Percentiles rank a stretch among this genome's conserved stretches.
These are phyloP conservation scores for Daldinia grandis DNA, from an alignment of 495 filamentous ascomycete genomes.

Conservation along the genomic window DNA sequence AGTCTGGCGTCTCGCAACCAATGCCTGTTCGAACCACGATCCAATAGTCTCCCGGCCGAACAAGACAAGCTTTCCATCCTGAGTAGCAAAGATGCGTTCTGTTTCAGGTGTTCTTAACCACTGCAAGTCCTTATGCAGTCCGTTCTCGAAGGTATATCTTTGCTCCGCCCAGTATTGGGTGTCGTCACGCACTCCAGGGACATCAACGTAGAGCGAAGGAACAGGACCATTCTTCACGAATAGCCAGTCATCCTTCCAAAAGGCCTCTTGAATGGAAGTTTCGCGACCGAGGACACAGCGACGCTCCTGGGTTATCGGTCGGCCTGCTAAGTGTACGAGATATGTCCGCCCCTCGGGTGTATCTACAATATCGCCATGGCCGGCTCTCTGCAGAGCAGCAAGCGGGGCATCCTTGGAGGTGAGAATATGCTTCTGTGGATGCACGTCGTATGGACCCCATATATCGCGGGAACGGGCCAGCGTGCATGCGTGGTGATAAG, in stretches of 20 bases:
- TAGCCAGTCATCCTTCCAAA: conserved; percentile 65
- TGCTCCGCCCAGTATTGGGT: conserved; percentile 61
- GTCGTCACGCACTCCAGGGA: conserved; percentile 59
- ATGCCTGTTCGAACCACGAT: conserved; percentile 64
- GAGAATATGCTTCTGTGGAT: conserved; percentile 58
- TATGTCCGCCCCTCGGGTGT: conserved; percentile 65
- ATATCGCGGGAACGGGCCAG: conserved; percentile 62
- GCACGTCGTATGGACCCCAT: conserved; percentile 66
- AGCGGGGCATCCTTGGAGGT: conserved; percentile 56
- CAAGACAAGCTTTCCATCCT: conserved; percentile 52
- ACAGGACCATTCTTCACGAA: conserved; percentile 65
- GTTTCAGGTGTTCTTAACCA: conserved; percentile 65
- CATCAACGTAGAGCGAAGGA: conserved; percentile 60
- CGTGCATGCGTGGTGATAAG: conserved; percentile 62
- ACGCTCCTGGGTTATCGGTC: conserved; percentile 61
- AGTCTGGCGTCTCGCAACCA: conserved; percentile 61
- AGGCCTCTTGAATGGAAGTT: conserved; percentile 63
- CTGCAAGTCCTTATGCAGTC: conserved; percentile 62
- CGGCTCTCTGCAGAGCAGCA: conserved; percentile 61
- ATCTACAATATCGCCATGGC: conserved; percentile 68
- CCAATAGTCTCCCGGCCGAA: conserved; percentile 61
- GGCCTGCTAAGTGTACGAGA: conserved; percentile 62
- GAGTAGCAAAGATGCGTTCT: conserved; percentile 59
- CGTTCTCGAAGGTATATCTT: conserved; percentile 57
- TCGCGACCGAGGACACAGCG: conserved; percentile 65